Evolutionary conservation across 73 alveolate genomes (phyloP).

Genomic region (Halteria grandinella): DNA sequence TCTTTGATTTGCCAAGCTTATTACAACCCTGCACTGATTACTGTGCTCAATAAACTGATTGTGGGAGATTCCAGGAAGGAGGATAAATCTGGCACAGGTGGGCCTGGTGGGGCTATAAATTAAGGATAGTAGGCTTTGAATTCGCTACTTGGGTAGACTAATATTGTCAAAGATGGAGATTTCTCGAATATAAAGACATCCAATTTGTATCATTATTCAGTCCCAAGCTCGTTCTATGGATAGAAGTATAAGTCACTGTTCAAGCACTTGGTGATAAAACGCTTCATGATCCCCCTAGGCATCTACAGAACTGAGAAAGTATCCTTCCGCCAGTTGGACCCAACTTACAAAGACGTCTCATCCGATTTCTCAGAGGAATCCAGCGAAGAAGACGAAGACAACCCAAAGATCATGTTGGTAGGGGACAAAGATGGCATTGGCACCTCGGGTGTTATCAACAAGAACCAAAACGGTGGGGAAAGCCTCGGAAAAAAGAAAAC

Average conservation of each 20-base stretch:
- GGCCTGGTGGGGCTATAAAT: conserved; percentile 9
- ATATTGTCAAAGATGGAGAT: conserved; percentile 36
- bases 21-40: conserved; percentile 92
- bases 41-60: conserved; percentile 84
- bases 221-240: conserved; percentile 62
- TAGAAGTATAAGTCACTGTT: conserved; percentile 70
- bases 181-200: conserved; percentile 56
- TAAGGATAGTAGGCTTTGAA: no score
- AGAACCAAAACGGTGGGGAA: no score
- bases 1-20: conserved; percentile 89
- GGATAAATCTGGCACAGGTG: conserved; percentile 2
- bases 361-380: no score
- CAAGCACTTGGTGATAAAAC: conserved; percentile 59
- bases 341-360: no score
- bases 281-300: conserved; percentile 77
- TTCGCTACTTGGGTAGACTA: not conserved
- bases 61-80: conserved; percentile 81
- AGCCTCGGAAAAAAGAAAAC: no score
- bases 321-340: no score
- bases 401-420: no score
- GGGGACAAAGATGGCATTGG: no score
- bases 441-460: no score
- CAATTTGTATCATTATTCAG: conserved; percentile 67
- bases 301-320: conserved; percentile 68
- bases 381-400: no score